These are phyloP conservation scores for Trichaptum fuscoviolaceum DNA, from an alignment of 768 basidiomycete genomes.

Conservation along the genomic window DNA sequence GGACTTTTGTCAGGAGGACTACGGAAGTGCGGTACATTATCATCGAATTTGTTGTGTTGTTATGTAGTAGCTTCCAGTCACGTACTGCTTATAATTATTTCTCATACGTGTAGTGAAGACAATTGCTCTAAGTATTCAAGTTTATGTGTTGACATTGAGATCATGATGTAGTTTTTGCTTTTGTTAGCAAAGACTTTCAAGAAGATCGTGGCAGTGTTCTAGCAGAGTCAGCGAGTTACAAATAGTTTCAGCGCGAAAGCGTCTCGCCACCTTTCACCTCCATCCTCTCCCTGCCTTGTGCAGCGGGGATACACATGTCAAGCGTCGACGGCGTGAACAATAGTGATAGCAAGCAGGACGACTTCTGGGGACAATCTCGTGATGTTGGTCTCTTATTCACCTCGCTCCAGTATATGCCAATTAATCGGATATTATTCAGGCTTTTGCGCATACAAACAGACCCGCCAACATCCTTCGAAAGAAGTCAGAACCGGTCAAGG, in stretches of 20 bases:
- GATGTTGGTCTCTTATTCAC: background rate
- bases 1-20: background rate
- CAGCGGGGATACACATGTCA: background rate
- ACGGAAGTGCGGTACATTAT: background rate
- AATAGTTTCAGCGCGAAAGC: background rate
- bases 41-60: background rate
- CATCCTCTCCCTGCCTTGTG: background rate
- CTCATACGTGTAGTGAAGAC: background rate
- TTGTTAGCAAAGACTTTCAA: no score
- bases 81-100: background rate
- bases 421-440: background rate
- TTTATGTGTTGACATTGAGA: no score
- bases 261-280: background rate
- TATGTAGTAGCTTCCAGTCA: background rate
- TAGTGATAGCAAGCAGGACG: background rate
- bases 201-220: background rate
- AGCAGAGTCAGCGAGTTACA: background rate
- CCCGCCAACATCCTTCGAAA: background rate
- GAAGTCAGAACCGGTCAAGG: constrained; percentile 23
- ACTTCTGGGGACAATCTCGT: background rate
- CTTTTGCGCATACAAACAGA: background rate
- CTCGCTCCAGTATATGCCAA: background rate
- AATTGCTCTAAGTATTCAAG: no score
- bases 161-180: no score
- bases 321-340: background rate